These are phyloP conservation scores for Coemansia sp. DNA, from an alignment of 192 early-diverging fungal species.

Conservation along the genomic window DNA sequence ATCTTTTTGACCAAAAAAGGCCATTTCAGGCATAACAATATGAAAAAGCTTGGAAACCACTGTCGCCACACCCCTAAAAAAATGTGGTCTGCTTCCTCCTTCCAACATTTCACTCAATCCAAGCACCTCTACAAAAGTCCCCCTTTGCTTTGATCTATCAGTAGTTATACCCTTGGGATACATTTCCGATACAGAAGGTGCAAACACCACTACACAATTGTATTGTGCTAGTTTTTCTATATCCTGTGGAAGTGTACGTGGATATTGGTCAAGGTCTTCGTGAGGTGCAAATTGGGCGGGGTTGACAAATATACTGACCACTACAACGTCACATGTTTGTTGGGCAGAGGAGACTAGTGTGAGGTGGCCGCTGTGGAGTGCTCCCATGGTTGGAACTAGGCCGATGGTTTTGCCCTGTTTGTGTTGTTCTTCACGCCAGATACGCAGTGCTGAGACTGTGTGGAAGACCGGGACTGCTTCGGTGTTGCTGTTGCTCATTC, in stretches of 20 bases:
- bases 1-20: conserved; percentile 97
- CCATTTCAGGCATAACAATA: conserved; percentile 76
- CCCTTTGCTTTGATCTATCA: conserved; percentile 75
- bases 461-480: conserved; percentile 56
- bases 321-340: conserved; percentile 65
- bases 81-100: conserved; percentile 86
- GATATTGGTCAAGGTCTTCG: conserved; percentile 90
- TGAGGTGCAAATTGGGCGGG: conserved; percentile 98
- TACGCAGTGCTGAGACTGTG: conserved; percentile 72
- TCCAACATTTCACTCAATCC: conserved; percentile 93
- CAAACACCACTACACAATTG: conserved; percentile 51
- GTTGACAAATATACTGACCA: conserved; percentile 94
- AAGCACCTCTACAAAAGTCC: conserved; percentile 89
- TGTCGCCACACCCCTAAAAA: conserved; percentile 96
- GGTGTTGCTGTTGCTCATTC: conserved; percentile 1
- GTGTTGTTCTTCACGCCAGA: conserved; percentile 63
- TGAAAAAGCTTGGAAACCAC: conserved; percentile 94
- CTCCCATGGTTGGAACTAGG: conserved; percentile 99
- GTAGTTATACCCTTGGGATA: conserved; percentile 89
- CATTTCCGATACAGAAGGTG: conserved; percentile 81
- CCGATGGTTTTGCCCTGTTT: conserved; percentile 67
- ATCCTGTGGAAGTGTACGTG: conserved; percentile 80
- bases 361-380: conserved; percentile 89
- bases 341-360: conserved; percentile 63
- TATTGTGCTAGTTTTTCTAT: conserved; percentile 59